Evolutionary conservation across 345 rosid species (phyloP), one percentile per base, ranked within the genome.

Genomic region (Passiflora organensis): DNA sequence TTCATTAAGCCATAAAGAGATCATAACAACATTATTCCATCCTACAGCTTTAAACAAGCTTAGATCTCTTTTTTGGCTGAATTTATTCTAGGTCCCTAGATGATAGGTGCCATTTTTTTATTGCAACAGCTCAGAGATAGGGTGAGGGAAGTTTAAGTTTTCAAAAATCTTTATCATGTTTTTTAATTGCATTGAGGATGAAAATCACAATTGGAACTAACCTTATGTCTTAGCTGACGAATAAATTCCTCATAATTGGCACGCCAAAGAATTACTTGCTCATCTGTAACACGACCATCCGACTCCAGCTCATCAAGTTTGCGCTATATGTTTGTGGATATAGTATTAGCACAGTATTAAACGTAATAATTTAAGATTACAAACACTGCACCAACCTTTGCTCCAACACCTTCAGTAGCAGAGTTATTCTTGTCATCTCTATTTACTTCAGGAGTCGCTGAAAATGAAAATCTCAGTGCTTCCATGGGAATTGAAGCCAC

Each of bases 171-270:
- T 16, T 22, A 47, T 11, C 11, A 11, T 36, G 25, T n/a, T 36
- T 52, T 14, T 21, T 10, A 47, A 13, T 21, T 18, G 32, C 19
- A 48, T 17, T 58, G 59, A 16, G 38, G 32, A 52, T 13, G 15
- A 43, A 58, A 55, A 22, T 41, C 13, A 15, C 14, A 53, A 24
- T 52, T 17, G 32, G 59, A 72, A 66, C 79, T 48, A 64, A 89
- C 96, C 95, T 89, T 82, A 67, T 89, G 90, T 76, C 94, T 79
- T 66, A 84, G 83, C 21, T 60, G 68, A 46, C 74, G 86, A 39
- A 80, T 56, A 67, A 89, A 81, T 72, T 80, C 95, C 79, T 86
- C 95, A 45, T 76, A 81, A 71, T 84, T 93, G 66, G 82, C 89
- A 69, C 91, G 91, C 93, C 95, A 93, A 48, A 82, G 72, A 62